Evolutionary conservation across 2,329 filamentous ascomycete genomes (phyloP).

Genomic region (Colletotrichum sojae): DNA sequence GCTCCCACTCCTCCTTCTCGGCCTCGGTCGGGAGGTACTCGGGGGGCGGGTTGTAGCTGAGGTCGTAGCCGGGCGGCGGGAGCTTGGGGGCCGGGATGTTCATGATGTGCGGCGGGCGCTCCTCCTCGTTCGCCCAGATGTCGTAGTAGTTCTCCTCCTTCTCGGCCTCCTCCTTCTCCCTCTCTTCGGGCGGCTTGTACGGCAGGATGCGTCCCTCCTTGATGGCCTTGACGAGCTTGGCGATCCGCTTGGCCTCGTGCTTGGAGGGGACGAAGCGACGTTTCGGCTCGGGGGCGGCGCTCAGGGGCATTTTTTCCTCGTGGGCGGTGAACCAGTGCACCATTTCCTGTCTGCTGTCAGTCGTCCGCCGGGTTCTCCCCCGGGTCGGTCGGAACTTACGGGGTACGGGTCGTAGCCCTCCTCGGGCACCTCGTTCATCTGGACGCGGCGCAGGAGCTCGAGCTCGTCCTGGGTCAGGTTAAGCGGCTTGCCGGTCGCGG

Average conservation of each 20-base stretch:
- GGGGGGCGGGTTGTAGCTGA: constrained; percentile 95
- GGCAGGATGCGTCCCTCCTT: constrained; percentile 94
- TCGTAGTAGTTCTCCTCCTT: constrained; percentile 84
- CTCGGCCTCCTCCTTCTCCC: constrained; percentile 78
- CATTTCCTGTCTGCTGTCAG: constrained; percentile 71
- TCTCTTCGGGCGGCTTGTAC: constrained; percentile 81
- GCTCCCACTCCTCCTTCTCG: constrained; percentile 88
- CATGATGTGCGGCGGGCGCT: constrained; percentile 88
- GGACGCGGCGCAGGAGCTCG: constrained; percentile 88
- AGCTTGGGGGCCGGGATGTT: constrained; percentile 95
- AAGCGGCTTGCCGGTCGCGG: constrained; percentile 91
- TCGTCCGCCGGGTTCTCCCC: constrained; percentile 28
- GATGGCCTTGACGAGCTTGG: constrained; percentile 97
- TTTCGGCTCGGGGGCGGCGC: constrained; percentile 95
- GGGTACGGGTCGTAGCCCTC: constrained; percentile 96
- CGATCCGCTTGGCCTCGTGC: constrained; percentile 94
- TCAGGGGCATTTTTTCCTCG: constrained; percentile 94
- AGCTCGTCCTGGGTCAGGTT: constrained; percentile 90
- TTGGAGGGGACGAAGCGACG: constrained; percentile 96
- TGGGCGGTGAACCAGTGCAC: constrained; percentile 95
- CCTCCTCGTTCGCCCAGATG: constrained; percentile 93
- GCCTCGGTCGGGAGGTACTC: constrained; percentile 92
- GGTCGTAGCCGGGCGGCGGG: constrained; percentile 91
- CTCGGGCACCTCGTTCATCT: constrained; percentile 88
- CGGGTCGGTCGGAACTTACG: constrained; percentile 58